phyloP scores from a whole-genome alignment of 75 land plant genomes.

The Pinus taeda region DNA sequence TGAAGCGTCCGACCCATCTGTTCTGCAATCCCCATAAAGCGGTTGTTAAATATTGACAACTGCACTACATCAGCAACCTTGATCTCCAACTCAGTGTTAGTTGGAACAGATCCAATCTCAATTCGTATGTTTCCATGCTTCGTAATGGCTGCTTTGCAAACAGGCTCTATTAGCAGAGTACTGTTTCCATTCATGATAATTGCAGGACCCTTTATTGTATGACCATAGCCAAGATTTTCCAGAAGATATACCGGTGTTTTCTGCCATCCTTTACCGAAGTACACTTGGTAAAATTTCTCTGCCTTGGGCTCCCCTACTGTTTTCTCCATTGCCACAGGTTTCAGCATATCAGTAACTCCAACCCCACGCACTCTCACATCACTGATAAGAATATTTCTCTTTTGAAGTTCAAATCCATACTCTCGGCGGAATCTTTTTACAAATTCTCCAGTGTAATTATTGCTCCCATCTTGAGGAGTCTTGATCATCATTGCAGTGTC shows the following conservation, averaged over 20 bases:
- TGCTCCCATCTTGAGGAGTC: conserved; percentile 27
- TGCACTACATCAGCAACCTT: conserved; percentile 88
- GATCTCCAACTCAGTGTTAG: conserved; percentile 24
- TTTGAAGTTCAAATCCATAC: conserved; percentile 90
- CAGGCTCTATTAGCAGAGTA: conserved; percentile 90
- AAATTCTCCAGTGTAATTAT: conserved; percentile 72
- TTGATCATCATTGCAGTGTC: conserved; percentile 94
- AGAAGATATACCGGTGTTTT: conserved; percentile 72
- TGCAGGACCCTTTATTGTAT: conserved; percentile 71
- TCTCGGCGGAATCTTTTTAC: conserved; percentile 74
- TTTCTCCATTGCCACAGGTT: conserved; percentile 44
- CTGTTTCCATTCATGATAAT: conserved; percentile 98
- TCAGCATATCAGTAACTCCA: conserved; percentile 82
- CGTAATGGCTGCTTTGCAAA: conserved; percentile 79
- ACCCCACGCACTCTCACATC: conserved; percentile 93
- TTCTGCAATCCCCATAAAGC: conserved; percentile 99
- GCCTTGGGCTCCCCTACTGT: conserved; percentile 34
- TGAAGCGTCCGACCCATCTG: conserved; percentile 99
- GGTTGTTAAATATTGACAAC: conserved; percentile 88
- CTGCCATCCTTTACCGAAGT: conserved; percentile 90
- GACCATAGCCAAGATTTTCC: conserved; percentile 80
- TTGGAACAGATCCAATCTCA: conserved; percentile 40
- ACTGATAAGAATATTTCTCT: conserved; percentile 74
- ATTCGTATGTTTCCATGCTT: conserved; percentile 92
- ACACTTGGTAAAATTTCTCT: conserved; percentile 67